Evolutionary conservation across 2,329 filamentous ascomycete species (phyloP).

Genomic region (Aspergillus sojae): DNA sequence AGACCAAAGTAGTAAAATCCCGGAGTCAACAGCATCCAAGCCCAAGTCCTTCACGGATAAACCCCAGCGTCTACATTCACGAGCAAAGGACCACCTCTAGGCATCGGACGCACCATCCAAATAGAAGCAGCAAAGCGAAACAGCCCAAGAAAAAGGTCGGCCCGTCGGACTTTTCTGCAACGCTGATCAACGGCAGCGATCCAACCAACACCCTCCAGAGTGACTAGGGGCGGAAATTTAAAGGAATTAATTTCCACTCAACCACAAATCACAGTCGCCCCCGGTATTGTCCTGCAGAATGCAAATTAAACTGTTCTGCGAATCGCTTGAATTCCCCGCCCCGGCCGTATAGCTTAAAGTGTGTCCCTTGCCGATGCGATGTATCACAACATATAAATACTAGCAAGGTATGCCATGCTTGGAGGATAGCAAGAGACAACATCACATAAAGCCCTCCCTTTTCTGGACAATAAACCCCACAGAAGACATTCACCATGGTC

Average conservation of each 20-base stretch:
- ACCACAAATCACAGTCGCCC: background rate
- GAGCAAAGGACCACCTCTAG: background rate
- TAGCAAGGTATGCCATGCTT: background rate
- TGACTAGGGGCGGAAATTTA: conserved; percentile 4
- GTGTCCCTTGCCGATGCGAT: background rate
- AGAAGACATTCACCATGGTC: conserved; percentile 21
- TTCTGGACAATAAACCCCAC: background rate
- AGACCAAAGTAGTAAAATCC: background rate
- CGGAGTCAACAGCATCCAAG: background rate
- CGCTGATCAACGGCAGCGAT: background rate
- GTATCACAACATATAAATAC: background rate
- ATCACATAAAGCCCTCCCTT: background rate
- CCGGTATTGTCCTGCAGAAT: background rate
- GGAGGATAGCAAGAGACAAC: background rate
- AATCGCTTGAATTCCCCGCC: background rate
- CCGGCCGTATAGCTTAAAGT: background rate
- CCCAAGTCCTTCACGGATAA: background rate
- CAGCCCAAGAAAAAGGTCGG: background rate
- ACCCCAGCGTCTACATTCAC: background rate
- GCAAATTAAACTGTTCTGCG: background rate
- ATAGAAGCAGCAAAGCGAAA: background rate
- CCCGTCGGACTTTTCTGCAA: conserved; percentile 1
- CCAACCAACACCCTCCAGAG: background rate
- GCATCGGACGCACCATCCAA: background rate
- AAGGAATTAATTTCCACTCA: background rate